Conservation (phyloP, 2,329 filamentous ascomycete species). For the Blastomyces silverae region DNA sequence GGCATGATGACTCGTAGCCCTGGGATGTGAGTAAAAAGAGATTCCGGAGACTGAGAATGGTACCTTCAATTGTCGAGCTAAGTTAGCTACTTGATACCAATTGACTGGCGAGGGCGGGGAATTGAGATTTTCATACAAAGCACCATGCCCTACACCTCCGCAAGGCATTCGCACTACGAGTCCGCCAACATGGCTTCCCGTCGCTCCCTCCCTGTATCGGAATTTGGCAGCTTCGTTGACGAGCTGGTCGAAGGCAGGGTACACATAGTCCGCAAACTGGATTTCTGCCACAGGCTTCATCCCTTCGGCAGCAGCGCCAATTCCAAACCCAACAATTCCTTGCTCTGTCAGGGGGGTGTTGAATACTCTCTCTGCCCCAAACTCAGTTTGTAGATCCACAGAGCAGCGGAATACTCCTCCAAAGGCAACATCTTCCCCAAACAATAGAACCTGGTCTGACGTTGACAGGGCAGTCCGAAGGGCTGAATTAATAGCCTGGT, state of each 20-base stretch:
- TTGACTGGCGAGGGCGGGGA: neutral
- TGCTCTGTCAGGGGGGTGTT: conserved; percentile 94
- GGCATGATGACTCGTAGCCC: conserved; percentile 81
- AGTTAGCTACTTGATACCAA: conserved; percentile 9
- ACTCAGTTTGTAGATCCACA: conserved; percentile 81
- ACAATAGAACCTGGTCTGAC: conserved; percentile 81
- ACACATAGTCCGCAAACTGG: conserved; percentile 93
- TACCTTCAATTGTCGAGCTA: conserved; percentile 41
- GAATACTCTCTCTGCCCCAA: conserved; percentile 84
- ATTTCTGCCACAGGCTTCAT: conserved; percentile 92
- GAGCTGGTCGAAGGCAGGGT: conserved; percentile 86
- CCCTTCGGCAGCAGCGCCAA: conserved; percentile 81
- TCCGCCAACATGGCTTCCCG: conserved; percentile 64
- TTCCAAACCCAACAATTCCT: conserved; percentile 87
- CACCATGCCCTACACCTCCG: conserved; percentile 83
- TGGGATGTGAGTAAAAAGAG: conserved; percentile 80
- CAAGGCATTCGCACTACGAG: conserved; percentile 86
- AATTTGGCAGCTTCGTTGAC: conserved; percentile 91
- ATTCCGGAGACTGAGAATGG: conserved; percentile 84
- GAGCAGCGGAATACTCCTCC: conserved; percentile 94
- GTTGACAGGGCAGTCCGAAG: conserved; percentile 72
- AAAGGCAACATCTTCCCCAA: conserved; percentile 95
- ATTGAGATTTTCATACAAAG: conserved; percentile 46
- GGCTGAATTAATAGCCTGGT: conserved; percentile 88
- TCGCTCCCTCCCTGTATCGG: conserved; percentile 63